Evolutionary conservation across 139 green algal species (phyloP), one percentile per base, ranked within the genome.

Genomic region (Picochlorum sp.): DNA sequence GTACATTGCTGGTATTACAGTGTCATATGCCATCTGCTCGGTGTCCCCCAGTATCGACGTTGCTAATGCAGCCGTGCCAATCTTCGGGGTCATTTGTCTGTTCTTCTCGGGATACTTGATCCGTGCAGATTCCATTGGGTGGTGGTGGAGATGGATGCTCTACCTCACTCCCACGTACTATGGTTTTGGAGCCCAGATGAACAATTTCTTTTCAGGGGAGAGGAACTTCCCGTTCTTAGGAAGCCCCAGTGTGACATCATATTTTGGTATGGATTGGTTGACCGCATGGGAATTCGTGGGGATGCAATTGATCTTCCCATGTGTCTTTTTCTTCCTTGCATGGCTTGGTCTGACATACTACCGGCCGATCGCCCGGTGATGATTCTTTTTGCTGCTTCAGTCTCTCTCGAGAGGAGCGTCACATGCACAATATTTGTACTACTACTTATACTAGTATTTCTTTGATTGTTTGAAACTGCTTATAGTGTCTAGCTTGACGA

Each of bases 31-130:
- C 5, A 68, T 72, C 20, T 51, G 51, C 10, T 32, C 66, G 11
- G 32, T 62, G 14, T 26, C 28, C 7, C 66, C 66, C 24, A 63
- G 44, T 21, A 68, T 72, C 28, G 66, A 72, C 50, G 61, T 68
- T 15, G 66, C 66, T 0, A 72, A 72, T 65, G 66, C 66, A 11
- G 47, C 61, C 6, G 54, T 72, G 0, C 66, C 66, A 30, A 65
- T 65, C 16, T 65, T 45, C 13, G 58, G 58, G 6, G 58, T 65
- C 20, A 28, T 65, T 8, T 65, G 58, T 23, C 20, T 65, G 20
- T 65, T 65, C 23, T 65, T 65, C 58, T 65, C 58, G 10, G 58
- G 58, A 11, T 65, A 21, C 23, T 26, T 65, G 20, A 65, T 65
- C 18, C 20, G 58, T 18, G 6, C 57, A 18, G 20, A 28, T 50